Conservation (phyloP, 2,329 filamentous ascomycete species). For the Byssochlamys sp. region DNA sequence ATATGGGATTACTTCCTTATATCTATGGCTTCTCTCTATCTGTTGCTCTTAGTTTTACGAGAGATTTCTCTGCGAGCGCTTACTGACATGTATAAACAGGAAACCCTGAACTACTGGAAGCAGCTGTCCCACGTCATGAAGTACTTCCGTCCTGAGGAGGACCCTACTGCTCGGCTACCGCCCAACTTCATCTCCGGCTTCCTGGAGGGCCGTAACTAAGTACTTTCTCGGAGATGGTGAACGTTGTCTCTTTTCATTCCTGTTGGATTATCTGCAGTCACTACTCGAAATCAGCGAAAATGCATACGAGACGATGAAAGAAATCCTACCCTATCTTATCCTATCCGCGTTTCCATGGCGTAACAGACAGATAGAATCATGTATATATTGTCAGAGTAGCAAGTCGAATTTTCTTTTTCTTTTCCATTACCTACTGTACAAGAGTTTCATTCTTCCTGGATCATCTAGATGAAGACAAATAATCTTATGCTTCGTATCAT, state of each 20-base stretch:
- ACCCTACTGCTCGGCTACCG: slow-evolving; percentile 64
- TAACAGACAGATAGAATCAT: neutral
- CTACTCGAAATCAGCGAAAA: neutral
- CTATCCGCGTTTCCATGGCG: neutral
- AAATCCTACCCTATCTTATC: too few relatives aligned
- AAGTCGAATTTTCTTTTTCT: neutral
- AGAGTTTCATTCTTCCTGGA: too few relatives aligned
- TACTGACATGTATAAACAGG: slow-evolving; percentile 42
- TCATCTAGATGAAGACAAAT: neutral
- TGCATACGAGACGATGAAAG: neutral
- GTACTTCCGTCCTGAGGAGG: slow-evolving; percentile 86
- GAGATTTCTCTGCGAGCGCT: neutral
- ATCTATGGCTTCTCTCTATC: neutral
- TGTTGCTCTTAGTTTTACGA: too few relatives aligned
- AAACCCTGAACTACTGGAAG: slow-evolving; percentile 99
- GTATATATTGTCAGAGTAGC: slow-evolving; percentile 4
- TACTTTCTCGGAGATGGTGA: neutral
- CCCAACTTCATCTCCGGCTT: slow-evolving; percentile 89
- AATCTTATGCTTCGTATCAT: neutral
- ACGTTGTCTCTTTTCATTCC: neutral
- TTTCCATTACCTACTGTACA: neutral
- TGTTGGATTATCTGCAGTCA: neutral
- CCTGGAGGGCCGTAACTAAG: slow-evolving; percentile 61
- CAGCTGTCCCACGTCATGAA: slow-evolving; percentile 91
- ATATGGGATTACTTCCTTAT: neutral